Evolutionary conservation across 148 eudicot genomes (phyloP).

Genomic region (Talinum fruticosum): DNA sequence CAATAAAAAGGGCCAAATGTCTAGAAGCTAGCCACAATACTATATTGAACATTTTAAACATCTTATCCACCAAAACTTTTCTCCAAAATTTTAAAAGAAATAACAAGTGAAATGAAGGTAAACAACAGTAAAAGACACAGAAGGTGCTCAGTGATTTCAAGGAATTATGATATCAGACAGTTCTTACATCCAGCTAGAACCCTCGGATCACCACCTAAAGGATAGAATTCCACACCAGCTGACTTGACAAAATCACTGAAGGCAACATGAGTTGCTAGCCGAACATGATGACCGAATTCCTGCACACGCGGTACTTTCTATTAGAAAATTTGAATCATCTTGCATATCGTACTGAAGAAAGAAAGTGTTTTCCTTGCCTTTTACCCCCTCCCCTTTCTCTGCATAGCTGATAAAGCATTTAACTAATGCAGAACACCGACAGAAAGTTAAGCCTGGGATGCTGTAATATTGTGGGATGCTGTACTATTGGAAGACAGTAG

Average conservation of each 20-base stretch:
- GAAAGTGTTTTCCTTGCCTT: background rate
- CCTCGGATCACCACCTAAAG: conserved; percentile 90
- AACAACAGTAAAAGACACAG: background rate
- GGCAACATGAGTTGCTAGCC: conserved; percentile 83
- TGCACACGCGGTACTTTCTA: conserved; percentile 29
- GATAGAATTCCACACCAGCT: conserved; percentile 90
- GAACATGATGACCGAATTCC: conserved; percentile 91
- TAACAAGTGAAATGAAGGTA: background rate
- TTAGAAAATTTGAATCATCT: background rate
- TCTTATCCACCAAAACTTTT: background rate
- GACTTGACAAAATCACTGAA: conserved; percentile 78
- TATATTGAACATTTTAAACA: background rate
- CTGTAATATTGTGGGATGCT: too few relatives aligned
- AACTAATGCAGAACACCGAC: background rate
- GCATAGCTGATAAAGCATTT: too few relatives aligned
- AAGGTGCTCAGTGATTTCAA: background rate
- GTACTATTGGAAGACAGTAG: too few relatives aligned
- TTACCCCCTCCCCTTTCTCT: too few relatives aligned
- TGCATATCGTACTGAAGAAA: background rate
- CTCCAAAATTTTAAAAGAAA: background rate
- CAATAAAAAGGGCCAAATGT: background rate
- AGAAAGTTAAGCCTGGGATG: background rate
- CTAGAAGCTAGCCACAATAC: background rate
- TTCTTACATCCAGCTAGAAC: conserved; percentile 89
- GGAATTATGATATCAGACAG: background rate